These are phyloP conservation scores for Nymphaea colorata DNA, from an alignment of 164 flowering plant genomes.

Conservation along the genomic window DNA sequence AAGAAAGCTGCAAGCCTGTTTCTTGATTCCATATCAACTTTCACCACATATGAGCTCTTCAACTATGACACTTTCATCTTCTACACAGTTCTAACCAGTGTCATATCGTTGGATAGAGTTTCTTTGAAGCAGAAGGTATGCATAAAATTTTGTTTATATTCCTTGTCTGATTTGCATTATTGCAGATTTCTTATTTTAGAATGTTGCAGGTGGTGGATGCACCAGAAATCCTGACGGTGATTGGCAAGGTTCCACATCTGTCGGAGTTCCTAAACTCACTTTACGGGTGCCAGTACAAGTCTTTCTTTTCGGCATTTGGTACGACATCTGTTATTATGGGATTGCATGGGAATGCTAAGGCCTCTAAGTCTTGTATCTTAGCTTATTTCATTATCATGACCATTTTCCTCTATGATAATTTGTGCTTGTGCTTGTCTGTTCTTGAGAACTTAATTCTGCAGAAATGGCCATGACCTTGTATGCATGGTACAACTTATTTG, in stretches of 20 bases:
- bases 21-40: slow-evolving; percentile 93
- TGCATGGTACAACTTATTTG: too few relatives aligned
- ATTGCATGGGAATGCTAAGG: too few relatives aligned
- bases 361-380: too few relatives aligned
- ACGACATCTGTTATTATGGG: slow-evolving; percentile 9
- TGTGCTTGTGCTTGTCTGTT: too few relatives aligned
- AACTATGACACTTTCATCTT: slow-evolving; percentile 89
- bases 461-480: too few relatives aligned
- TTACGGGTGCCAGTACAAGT: slow-evolving; percentile 84
- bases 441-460: too few relatives aligned
- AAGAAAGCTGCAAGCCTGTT: slow-evolving; percentile 79
- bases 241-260: slow-evolving; percentile 75
- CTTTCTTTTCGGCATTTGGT: slow-evolving; percentile 94
- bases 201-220: slow-evolving; percentile 88
- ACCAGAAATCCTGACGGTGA: slow-evolving; percentile 91
- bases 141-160: background rate
- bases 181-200: slow-evolving; percentile 2
- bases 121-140: slow-evolving; percentile 85
- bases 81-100: slow-evolving; percentile 87
- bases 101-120: slow-evolving; percentile 89
- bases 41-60: slow-evolving; percentile 93
- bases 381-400: background rate
- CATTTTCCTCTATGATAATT: background rate
- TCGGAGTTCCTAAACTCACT: slow-evolving; percentile 83
- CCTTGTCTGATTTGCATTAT: background rate